Conservation (phyloP, 2,329 filamentous ascomycete species). For the Escovopsis sp. region DNA sequence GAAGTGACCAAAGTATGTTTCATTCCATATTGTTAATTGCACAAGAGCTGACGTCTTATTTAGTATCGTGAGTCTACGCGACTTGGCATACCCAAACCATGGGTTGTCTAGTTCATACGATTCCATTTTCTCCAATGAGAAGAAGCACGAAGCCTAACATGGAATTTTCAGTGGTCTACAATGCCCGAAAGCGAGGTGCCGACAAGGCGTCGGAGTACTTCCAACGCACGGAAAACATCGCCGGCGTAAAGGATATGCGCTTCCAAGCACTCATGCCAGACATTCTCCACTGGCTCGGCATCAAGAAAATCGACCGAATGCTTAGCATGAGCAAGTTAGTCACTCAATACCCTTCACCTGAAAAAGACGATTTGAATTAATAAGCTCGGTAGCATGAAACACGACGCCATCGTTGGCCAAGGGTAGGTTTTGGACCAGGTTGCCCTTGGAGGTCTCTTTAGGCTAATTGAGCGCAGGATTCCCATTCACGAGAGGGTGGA, state of each 20-base stretch:
- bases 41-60: slow-evolving; percentile 15
- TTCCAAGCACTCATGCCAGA: slow-evolving; percentile 98
- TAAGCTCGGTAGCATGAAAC: slow-evolving; percentile 56
- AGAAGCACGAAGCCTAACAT: slow-evolving; percentile 1
- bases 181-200: slow-evolving; percentile 64
- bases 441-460: slow-evolving; percentile 3
- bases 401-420: slow-evolving; percentile 75
- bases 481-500: slow-evolving; percentile 83
- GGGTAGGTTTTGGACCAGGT: slow-evolving; percentile 35
- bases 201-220: slow-evolving; percentile 87
- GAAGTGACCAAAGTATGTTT: slow-evolving; percentile 80
- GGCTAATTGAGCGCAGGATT: slow-evolving; percentile 34
- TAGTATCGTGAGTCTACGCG: slow-evolving; percentile 30
- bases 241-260: slow-evolving; percentile 91
- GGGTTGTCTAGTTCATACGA: background rate
- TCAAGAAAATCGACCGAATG: slow-evolving; percentile 98
- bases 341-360: background rate
- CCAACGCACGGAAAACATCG: slow-evolving; percentile 94
- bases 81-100: too few relatives aligned
- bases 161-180: slow-evolving; percentile 44
- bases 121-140: background rate
- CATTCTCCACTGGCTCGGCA: slow-evolving; percentile 94
- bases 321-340: slow-evolving; percentile 91
- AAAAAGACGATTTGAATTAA: background rate
- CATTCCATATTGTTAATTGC: background rate